Evolutionary conservation across 495 filamentous ascomycete genomes (phyloP), one percentile per base, ranked within the genome.

Genomic region (Podospora pseudocomata): DNA sequence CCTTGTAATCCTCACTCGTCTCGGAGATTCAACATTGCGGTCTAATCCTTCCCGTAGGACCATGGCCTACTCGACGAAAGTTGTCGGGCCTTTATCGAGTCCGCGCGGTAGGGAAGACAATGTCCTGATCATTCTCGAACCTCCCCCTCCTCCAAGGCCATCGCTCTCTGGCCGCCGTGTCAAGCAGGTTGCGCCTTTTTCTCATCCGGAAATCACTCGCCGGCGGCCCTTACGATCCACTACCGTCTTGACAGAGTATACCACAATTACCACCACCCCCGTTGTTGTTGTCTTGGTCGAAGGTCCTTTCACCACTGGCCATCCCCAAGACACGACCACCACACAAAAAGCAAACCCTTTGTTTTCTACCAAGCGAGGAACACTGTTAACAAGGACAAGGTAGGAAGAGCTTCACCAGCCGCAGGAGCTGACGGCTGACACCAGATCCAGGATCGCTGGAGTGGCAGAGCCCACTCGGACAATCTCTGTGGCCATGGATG

Each of bases 211-310:
- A 49, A 49, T 49, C 39, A 49, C 39, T 49, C 39, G 39, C 13
- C 39, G 13, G 16, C 15, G 19, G 1, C 32, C 20, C 18, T 15
- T 39, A 3, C 16, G 28, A 19, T 16, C 13, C 15, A 63, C 61
- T 15, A 63, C 61, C n/a, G 34, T 63, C 13, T 19, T 63, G n/a
- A 63, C 32, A 44, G 61, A 49, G 34, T 49, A 39, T 39, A 63
- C 30, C 32, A 63, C 32, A 1, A 53, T 53, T 19, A 63, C 61
- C 34, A 49, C 61, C 19, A 63, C 61, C 6, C 32, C 34, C 16
- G 20, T 26, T 4, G 39, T 49, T 11, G 39, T 49, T 49, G 39
- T 13, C 7, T 6, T 49, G 2, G 39, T 11, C 13, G 39, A 49
- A 49, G 39, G 39, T 49, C 39, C 39, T 11, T 2, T 49, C 13